These are phyloP conservation scores for slime mould (Dictyostelium discoideum) DNA, from an alignment of 78 protist genomes.

Conservation along the genomic window DNA sequence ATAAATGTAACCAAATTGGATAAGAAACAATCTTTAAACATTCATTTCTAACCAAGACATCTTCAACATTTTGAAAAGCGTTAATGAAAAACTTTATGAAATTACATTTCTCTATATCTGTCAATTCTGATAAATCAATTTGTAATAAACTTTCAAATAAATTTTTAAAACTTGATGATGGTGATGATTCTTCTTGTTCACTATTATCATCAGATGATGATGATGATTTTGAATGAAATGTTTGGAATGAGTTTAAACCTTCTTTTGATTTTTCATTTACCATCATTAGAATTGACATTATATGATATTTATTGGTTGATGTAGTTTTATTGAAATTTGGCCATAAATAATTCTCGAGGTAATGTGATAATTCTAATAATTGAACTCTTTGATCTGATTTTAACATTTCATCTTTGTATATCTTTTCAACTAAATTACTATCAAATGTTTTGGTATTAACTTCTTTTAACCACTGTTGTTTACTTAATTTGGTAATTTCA, in stretches of 20 bases:
- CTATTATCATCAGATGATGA: too few relatives aligned
- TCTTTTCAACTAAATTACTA: constrained; percentile 6
- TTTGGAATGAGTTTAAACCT: constrained; percentile 9
- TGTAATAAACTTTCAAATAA: constrained; percentile 36
- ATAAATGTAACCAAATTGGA: constrained; percentile 50
- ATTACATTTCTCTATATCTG: background rate
- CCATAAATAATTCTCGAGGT: constrained; percentile 88
- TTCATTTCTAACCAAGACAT: constrained; percentile 70
- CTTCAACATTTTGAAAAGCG: constrained; percentile 85
- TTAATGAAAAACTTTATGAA: constrained; percentile 79
- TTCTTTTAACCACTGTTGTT: constrained; percentile 25
- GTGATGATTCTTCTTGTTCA: background rate
- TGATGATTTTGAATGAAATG: background rate
- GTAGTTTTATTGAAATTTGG: constrained; percentile 66
- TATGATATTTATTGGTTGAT: background rate
- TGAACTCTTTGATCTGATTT: background rate
- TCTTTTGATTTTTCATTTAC: constrained; percentile 91
- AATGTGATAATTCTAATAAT: constrained; percentile 51
- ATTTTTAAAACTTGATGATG: constrained; percentile 8
- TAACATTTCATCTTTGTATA: constrained; percentile 10
- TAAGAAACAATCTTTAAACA: constrained; percentile 61
- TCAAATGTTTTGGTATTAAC: background rate
- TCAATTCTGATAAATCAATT: background rate
- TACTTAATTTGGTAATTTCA: background rate
- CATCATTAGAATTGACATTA: constrained; percentile 88